Percentiles rank a stretch among this genome's conserved stretches.
These are phyloP conservation scores for Viridothelium virens DNA, from an alignment of 495 filamentous ascomycete species.

Conservation along the genomic window DNA sequence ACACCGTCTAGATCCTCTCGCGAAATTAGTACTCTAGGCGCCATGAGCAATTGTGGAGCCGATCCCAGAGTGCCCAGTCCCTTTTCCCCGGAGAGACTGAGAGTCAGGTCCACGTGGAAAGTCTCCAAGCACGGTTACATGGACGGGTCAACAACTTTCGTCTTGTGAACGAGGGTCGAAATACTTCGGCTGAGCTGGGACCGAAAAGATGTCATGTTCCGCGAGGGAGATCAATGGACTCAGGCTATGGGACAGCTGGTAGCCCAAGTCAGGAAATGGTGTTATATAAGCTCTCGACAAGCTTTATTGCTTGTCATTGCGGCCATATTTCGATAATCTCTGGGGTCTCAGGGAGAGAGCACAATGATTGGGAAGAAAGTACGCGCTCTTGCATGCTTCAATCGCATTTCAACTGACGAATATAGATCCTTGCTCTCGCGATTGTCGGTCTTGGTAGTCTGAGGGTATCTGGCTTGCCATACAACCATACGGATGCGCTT, in stretches of 20 bases:
- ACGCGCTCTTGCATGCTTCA: background rate
- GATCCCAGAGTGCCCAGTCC: too few relatives aligned
- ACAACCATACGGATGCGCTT: conserved; percentile 15
- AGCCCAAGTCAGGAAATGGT: background rate
- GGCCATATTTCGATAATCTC: background rate
- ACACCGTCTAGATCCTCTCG: background rate
- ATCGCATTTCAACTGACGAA: background rate
- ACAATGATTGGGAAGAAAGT: background rate
- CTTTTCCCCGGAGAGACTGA: too few relatives aligned
- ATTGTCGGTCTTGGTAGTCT: background rate
- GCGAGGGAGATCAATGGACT: background rate
- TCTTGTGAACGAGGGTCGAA: background rate
- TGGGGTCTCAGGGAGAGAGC: background rate
- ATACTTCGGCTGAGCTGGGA: background rate
- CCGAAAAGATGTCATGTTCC: conserved; percentile 9
- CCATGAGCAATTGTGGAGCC: too few relatives aligned
- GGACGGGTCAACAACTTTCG: background rate
- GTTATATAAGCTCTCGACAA: background rate
- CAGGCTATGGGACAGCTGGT: background rate
- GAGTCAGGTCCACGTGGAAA: too few relatives aligned
- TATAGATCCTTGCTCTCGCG: background rate
- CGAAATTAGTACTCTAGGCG: background rate
- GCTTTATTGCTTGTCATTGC: background rate
- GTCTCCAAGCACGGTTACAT: background rate
- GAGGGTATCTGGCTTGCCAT: background rate